Conservation (phyloP, 768 basidiomycete genomes). For the Ephemerocybe angulata region DNA sequence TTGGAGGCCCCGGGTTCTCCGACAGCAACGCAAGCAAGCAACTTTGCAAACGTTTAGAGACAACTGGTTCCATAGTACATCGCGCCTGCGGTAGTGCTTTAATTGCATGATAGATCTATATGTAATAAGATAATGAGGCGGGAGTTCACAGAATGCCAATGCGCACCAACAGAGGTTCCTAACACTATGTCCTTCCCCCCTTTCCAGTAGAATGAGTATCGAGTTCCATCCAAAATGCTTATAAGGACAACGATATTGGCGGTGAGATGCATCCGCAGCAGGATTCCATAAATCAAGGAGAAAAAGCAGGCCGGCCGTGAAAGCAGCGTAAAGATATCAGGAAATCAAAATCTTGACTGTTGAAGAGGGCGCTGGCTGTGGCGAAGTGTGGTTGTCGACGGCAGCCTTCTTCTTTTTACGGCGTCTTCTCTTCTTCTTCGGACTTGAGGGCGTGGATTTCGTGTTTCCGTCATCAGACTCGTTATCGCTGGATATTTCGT, state of each 20-base stretch:
- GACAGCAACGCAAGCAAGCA: no score
- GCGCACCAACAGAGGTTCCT: not conserved
- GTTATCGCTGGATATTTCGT: slow-evolving; percentile 21
- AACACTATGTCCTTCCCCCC: no score
- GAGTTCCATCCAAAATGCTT: no score
- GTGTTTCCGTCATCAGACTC: slow-evolving; percentile 23
- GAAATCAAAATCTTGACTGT: not conserved
- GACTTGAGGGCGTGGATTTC: slow-evolving; percentile 19
- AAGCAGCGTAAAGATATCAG: not conserved
- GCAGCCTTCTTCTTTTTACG: slow-evolving; percentile 49
- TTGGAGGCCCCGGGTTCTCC: not conserved
- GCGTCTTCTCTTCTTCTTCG: slow-evolving; percentile 54
- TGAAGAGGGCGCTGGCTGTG: not conserved
- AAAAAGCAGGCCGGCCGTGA: not conserved
- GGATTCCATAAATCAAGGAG: not conserved
- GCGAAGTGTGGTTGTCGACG: slow-evolving; percentile 9
- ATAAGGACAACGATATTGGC: not conserved
- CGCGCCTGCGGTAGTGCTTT: no score
- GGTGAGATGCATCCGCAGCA: not conserved
- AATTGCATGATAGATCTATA: no score
- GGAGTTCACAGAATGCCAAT: not conserved
- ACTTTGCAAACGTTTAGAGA: no score
- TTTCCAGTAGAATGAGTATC: no score
- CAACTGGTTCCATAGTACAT: no score
- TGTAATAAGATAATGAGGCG: not conserved